A percentile compares a stretch with the other conserved stretches of the same genome.
phyloP scores from a whole-genome alignment of 1,284 basidiomycete species.

The Mycosarcoma maydis region DNA sequence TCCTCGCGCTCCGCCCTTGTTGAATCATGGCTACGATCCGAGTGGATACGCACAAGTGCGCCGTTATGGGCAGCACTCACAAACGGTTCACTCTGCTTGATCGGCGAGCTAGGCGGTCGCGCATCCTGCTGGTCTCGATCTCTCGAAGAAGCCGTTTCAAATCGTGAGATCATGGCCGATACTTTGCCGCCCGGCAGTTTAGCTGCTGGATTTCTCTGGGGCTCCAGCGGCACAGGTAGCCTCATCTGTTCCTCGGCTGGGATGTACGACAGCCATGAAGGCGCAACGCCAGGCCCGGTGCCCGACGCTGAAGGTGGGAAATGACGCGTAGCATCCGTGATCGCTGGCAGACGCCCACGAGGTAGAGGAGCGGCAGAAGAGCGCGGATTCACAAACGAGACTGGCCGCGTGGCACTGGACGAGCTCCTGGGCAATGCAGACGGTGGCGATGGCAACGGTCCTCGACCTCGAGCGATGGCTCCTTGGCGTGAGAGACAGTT shows the following conservation, averaged over 20 bases:
- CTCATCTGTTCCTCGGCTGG: conserved; percentile 32
- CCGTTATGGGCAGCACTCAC: background rate
- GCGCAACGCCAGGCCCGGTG: conserved; percentile 19
- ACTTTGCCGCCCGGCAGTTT: conserved; percentile 29
- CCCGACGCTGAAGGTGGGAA: conserved; percentile 49
- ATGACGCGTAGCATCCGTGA: conserved; percentile 59
- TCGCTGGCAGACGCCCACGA: conserved; percentile 47
- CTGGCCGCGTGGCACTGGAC: conserved; percentile 25
- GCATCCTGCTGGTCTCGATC: background rate
- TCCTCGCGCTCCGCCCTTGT: background rate
- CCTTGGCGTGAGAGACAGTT: conserved; percentile 32
- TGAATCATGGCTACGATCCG: conserved; percentile 3
- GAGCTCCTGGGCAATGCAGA: conserved; percentile 17
- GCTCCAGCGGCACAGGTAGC: conserved; percentile 36
- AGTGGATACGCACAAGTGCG: background rate
- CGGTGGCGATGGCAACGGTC: conserved; percentile 6
- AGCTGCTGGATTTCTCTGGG: conserved; percentile 3
- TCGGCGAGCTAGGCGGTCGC: conserved; percentile 1
- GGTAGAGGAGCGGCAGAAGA: conserved; percentile 54
- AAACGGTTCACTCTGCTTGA: conserved; percentile 1
- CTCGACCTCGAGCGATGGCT: conserved; percentile 23
- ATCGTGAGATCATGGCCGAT: conserved; percentile 44
- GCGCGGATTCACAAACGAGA: conserved; percentile 48
- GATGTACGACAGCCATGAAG: conserved; percentile 47
- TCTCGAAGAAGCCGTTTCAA: conserved; percentile 15